Conservation (phyloP, 139 green algal genomes). For the Mychonastes homosphaera region DNA sequence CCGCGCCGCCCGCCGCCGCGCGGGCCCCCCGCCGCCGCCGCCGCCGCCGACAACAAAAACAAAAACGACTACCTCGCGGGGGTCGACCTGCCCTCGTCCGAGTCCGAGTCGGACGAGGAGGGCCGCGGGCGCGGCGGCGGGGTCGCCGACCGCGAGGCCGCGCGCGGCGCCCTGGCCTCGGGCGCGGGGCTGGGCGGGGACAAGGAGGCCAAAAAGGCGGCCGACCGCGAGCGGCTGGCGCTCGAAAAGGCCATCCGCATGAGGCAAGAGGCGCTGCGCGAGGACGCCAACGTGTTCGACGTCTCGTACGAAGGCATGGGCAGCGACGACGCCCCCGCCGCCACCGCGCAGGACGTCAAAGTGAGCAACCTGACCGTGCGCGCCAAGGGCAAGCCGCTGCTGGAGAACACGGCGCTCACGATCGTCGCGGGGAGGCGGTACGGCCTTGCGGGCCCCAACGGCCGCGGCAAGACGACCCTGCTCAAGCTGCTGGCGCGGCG, state of each 20-base stretch:
- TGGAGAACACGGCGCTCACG: constrained; percentile 84
- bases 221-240: constrained; percentile 73
- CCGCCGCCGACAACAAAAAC: constrained; percentile 2
- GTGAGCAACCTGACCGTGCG: constrained; percentile 87
- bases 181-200: constrained; percentile 25
- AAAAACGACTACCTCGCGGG: constrained; percentile 69
- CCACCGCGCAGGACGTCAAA: constrained; percentile 85
- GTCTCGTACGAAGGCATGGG: constrained; percentile 80
- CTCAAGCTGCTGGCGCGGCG: constrained; percentile 85
- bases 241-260: constrained; percentile 56
- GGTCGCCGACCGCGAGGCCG: not conserved
- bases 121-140: constrained; percentile 25
- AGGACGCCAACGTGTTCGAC: constrained; percentile 96
- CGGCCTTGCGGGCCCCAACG: constrained; percentile 56
- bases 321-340: constrained; percentile 31
- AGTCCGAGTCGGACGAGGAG: constrained; percentile 55
- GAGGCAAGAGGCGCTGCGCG: constrained; percentile 76
- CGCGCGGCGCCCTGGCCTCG: constrained; percentile 4
- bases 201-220: constrained; percentile 68
- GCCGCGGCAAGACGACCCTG: constrained; percentile 92
- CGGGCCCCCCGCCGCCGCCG: constrained; percentile 8
- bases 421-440: constrained; percentile 76
- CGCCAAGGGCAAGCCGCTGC: constrained; percentile 93
- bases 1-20: constrained; percentile 11
- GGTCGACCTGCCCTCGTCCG: constrained; percentile 83